Evolutionary conservation across 768 basidiomycete species (phyloP).

Genomic region (Lactarius quietus): DNA sequence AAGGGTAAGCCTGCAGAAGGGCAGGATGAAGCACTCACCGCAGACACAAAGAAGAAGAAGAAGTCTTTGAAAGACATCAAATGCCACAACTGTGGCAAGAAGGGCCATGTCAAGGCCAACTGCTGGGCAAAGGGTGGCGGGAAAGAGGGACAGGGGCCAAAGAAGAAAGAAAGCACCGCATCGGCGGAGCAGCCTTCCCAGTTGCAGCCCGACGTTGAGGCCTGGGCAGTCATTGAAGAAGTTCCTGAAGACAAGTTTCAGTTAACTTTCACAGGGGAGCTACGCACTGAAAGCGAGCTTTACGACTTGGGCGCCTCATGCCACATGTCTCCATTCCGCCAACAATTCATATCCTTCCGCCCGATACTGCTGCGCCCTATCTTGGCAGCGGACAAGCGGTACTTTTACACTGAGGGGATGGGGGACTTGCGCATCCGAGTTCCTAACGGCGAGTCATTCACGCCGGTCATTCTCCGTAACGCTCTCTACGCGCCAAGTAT

Average conservation of each 20-base stretch:
- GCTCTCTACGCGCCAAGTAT: not conserved
- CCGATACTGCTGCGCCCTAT: not conserved
- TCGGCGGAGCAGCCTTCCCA: not conserved
- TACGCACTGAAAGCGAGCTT: no score
- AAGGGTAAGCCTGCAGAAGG: not conserved
- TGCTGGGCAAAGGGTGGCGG: conserved; percentile 36
- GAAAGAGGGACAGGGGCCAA: conserved; percentile 37
- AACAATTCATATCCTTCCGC: not conserved
- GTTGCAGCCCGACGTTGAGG: not conserved
- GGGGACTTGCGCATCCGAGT: not conserved
- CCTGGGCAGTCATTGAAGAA: not conserved
- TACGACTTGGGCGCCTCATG: not conserved
- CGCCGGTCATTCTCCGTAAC: not conserved
- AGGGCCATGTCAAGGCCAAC: conserved; percentile 33
- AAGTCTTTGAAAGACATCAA: not conserved
- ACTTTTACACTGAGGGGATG: not conserved
- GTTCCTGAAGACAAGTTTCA: not conserved
- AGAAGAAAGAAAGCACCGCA: not conserved
- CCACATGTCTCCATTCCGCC: not conserved
- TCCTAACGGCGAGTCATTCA: not conserved
- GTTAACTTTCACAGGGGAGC: not conserved
- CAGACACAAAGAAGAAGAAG: not conserved
- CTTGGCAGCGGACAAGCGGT: not conserved
- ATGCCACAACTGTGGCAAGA: conserved; percentile 34
- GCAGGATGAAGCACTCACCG: conserved; percentile 4